phyloP scores from a whole-genome alignment of 1,284 basidiomycete species.

The Anthracocystis panici-leucophaei region DNA sequence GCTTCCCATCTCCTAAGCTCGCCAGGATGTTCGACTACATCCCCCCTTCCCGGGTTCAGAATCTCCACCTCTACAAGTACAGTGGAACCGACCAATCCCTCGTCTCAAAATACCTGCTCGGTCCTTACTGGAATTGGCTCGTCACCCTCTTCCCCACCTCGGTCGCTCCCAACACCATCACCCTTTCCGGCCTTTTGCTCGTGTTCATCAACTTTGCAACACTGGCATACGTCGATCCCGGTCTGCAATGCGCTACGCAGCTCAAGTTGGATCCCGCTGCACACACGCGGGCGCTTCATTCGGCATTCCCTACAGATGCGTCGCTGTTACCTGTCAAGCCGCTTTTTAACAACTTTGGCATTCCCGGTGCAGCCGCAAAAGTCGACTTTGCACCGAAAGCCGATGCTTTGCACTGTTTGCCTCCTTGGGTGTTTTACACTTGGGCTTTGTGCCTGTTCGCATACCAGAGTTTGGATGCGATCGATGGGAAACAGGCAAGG shows the following conservation, averaged over 20 bases:
- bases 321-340: slow-evolving; percentile 47
- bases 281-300: slow-evolving; percentile 25
- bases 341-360: slow-evolving; percentile 49
- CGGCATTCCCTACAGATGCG: slow-evolving; percentile 44
- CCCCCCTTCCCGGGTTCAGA: slow-evolving; percentile 71
- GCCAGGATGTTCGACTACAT: slow-evolving; percentile 66
- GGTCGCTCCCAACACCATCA: slow-evolving; percentile 84
- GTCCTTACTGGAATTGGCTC: slow-evolving; percentile 94
- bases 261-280: slow-evolving; percentile 58
- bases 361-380: slow-evolving; percentile 43
- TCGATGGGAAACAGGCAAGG: slow-evolving; percentile 94
- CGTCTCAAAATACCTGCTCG: slow-evolving; percentile 81
- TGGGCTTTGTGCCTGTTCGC: slow-evolving; percentile 90
- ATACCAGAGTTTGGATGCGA: slow-evolving; percentile 90
- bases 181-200: slow-evolving; percentile 79
- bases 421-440: slow-evolving; percentile 62
- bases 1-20: neutral
- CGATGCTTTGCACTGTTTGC: slow-evolving; percentile 31
- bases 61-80: slow-evolving; percentile 75
- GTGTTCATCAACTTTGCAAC: slow-evolving; percentile 87
- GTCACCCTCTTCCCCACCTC: slow-evolving; percentile 88
- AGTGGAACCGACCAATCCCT: slow-evolving; percentile 74
- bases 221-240: slow-evolving; percentile 72
- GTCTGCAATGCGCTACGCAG: slow-evolving; percentile 56
- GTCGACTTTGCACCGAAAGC: slow-evolving; percentile 29